Conservation (phyloP, 768 basidiomycete genomes). For the Gyrodon lividus region DNA sequence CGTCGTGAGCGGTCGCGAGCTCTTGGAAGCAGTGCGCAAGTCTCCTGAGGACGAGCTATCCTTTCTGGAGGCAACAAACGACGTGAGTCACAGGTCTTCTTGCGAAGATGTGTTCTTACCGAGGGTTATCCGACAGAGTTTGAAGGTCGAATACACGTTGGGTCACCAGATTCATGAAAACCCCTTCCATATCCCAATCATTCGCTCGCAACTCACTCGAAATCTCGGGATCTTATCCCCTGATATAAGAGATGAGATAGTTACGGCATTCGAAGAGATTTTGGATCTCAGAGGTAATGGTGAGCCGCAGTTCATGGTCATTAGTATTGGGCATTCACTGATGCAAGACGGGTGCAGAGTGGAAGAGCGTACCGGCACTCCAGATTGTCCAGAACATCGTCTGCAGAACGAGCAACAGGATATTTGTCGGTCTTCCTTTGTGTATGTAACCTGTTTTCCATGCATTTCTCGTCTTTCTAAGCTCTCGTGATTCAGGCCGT, state of each 20-base stretch:
- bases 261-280: conserved; percentile 38
- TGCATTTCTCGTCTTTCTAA: not conserved
- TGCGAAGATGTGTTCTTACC: not conserved
- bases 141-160: conserved; percentile 40
- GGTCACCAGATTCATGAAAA: conserved; percentile 29
- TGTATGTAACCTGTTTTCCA: conserved; percentile 28
- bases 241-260: conserved; percentile 46
- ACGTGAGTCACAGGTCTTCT: conserved; percentile 28
- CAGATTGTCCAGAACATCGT: conserved; percentile 35
- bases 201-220: conserved; percentile 33
- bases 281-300: conserved; percentile 28
- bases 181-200: conserved; percentile 28
- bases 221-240: conserved; percentile 39
- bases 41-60: conserved; percentile 42
- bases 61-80: conserved; percentile 26
- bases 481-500: conserved; percentile 11
- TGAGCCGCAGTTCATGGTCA: not conserved
- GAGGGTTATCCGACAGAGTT: conserved; percentile 25
- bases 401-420: conserved; percentile 41
- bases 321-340: too few relatives aligned
- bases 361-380: conserved; percentile 32
- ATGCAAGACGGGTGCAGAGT: conserved; percentile 27
- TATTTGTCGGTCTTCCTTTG: conserved; percentile 48
- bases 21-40: conserved; percentile 39
- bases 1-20: conserved; percentile 28